Percentiles rank a stretch among this genome's conserved stretches.
phyloP scores from a whole-genome alignment of 805 yeast species.

The Saturnispora quitensis region DNA sequence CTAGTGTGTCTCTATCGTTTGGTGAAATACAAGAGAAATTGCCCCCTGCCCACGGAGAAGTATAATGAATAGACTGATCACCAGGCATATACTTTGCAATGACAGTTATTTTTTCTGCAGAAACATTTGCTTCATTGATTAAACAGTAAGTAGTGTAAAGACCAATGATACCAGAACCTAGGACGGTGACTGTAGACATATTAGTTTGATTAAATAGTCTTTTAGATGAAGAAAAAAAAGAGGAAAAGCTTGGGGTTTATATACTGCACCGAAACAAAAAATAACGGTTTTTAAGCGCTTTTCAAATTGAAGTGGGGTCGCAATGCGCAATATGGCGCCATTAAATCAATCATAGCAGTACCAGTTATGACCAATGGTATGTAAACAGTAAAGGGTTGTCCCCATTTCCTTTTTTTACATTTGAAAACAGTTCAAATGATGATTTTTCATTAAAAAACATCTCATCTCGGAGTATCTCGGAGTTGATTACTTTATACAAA shows the following conservation, averaged over 20 bases:
- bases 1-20: constrained; percentile 39
- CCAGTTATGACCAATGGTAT: neutral
- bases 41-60: constrained; percentile 79
- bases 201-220: neutral
- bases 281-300: neutral
- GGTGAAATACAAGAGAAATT: constrained; percentile 55
- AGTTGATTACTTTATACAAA: neutral
- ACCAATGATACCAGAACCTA: constrained; percentile 60
- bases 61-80: constrained; percentile 61
- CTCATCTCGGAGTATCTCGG: neutral
- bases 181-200: constrained; percentile 18
- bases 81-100: constrained; percentile 68
- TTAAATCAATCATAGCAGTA: neutral
- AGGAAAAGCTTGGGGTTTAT: neutral
- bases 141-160: constrained; percentile 51
- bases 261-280: neutral
- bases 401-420: neutral
- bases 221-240: neutral
- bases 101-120: constrained; percentile 39
- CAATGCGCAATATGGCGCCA: neutral
- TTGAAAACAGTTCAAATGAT: neutral
- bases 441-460: neutral
- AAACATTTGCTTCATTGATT: constrained; percentile 32
- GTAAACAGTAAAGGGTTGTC: no score
- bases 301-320: neutral